Percentiles rank a stretch among this genome's conserved stretches.
Evolutionary conservation across 352 stramenopile species (phyloP).

Genomic region (Phytophthora ramorum): DNA sequence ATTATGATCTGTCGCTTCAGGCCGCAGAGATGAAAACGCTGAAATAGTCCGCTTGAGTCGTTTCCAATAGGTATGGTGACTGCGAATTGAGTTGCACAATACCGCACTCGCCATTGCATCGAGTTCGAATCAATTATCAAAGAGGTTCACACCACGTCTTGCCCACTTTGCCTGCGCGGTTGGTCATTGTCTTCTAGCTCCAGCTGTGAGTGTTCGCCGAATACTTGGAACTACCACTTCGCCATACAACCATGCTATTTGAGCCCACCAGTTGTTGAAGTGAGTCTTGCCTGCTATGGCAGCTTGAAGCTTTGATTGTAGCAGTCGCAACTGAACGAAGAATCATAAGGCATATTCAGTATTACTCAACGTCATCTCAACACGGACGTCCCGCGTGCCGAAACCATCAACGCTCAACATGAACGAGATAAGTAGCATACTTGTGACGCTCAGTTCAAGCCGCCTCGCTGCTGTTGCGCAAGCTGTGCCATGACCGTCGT

Average conservation of each 20-base stretch:
- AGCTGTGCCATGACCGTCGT: conserved; percentile 38
- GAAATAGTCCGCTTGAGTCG: conserved; percentile 16
- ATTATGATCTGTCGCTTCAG: conserved; percentile 10
- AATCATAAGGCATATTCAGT: conserved; percentile 35
- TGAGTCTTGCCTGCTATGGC: no score
- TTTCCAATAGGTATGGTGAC: conserved; percentile 49
- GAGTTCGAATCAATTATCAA: conserved; percentile 84
- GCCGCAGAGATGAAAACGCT: conserved; percentile 5
- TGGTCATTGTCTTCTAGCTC: neutral
- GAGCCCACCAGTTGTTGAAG: neutral
- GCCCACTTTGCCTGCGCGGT: conserved; percentile 2
- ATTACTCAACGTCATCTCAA: conserved; percentile 8
- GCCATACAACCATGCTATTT: neutral
- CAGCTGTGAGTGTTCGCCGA: neutral
- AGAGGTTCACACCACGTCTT: conserved; percentile 15
- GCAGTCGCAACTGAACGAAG: neutral
- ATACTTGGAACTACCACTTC: no score
- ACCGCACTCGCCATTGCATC: conserved; percentile 49
- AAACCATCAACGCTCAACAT: neutral
- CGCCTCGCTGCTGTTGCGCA: conserved; percentile 32
- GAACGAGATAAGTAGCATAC: neutral
- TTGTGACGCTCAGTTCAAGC: conserved; percentile 26
- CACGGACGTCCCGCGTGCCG: neutral
- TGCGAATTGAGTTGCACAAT: conserved; percentile 31
- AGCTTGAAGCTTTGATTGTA: neutral